A percentile compares a stretch with the other conserved stretches of the same genome.
These are phyloP conservation scores for Trichoderma parareesei DNA, from an alignment of 495 filamentous ascomycete species.

Conservation along the genomic window DNA sequence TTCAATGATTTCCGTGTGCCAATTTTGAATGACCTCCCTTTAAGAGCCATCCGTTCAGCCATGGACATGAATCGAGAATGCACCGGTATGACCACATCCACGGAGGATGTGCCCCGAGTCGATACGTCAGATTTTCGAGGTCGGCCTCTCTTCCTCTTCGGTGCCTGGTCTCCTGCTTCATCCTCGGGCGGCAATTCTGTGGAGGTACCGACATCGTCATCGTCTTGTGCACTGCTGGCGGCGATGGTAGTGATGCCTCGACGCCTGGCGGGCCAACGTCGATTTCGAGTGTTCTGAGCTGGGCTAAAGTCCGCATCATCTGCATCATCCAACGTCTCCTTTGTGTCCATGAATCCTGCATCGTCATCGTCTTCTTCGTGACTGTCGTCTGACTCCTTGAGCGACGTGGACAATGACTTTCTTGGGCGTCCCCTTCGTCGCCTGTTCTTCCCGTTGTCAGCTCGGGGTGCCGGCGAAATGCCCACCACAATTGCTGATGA, in stretches of 20 bases:
- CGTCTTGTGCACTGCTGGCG: neutral
- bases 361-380: too few relatives aligned
- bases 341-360: neutral
- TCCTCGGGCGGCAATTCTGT: neutral
- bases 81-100: constrained; percentile 17
- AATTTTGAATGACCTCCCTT: constrained; percentile 39
- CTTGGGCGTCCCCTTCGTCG: neutral
- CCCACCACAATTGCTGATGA: neutral
- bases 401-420: neutral
- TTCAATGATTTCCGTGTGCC: constrained; percentile 17
- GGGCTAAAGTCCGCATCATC: neutral
- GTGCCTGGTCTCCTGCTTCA: neutral
- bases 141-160: constrained; percentile 20
- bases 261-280: neutral
- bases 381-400: too few relatives aligned
- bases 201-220: neutral
- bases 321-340: neutral
- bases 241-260: neutral
- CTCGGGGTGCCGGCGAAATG: neutral
- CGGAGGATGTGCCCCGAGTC: neutral
- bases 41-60: constrained; percentile 36
- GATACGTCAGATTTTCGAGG: constrained; percentile 18
- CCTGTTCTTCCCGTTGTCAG: neutral
- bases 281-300: neutral
- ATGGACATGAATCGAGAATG: constrained; percentile 32